Evolutionary conservation across 192 early-diverging fungal genomes (phyloP), one percentile per base, ranked within the genome.

Genomic region (Backusella parvicylindrica): DNA sequence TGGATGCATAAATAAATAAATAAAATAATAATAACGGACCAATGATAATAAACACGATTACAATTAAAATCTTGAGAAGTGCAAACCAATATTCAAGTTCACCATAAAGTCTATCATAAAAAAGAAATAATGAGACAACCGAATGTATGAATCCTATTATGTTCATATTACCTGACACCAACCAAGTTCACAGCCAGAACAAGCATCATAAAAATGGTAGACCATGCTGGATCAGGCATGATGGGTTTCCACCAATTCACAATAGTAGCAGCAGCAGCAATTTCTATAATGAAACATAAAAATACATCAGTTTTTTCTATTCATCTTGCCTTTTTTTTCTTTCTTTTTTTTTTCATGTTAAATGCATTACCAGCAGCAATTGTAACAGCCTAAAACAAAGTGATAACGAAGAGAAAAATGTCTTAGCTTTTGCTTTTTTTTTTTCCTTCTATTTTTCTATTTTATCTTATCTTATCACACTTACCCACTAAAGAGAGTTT

Each of bases 21-120:
- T 23, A 43, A 26, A 26, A 1, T 8, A 30, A 23, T 30, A 60
- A 21, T 16, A 30, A 66, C 41, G 50, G 38, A 75, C 87, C 89
- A 73, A 95, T 84, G 68, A 95, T 82, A 65, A 95, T 84, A 76
- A 96, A 96, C 7, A 95, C 81, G 33, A 92, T 64, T 35, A 95
- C 91, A 18, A 91, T 84, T 23, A 91, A 73, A 40, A 96, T 88
- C 79, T 96, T 96, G 84, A 93, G 89, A 36, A 89, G 47, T 2
- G 90, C 85, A 68, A 96, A 85, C 87, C 87, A 89, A 76, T 93
- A 96, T 84, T 98, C 96, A 6, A 89, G 77, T 79, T 98, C 96
- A 74, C 95, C 96, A 87, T 93, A 98, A 15, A 91, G 89, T 64
- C 84, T 86, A 71, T 60, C 0, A 91, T 28, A 15, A 8, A 40